These are phyloP conservation scores for Saccharomycopsis babjevae DNA, from an alignment of 805 yeast genomes.

Conservation along the genomic window DNA sequence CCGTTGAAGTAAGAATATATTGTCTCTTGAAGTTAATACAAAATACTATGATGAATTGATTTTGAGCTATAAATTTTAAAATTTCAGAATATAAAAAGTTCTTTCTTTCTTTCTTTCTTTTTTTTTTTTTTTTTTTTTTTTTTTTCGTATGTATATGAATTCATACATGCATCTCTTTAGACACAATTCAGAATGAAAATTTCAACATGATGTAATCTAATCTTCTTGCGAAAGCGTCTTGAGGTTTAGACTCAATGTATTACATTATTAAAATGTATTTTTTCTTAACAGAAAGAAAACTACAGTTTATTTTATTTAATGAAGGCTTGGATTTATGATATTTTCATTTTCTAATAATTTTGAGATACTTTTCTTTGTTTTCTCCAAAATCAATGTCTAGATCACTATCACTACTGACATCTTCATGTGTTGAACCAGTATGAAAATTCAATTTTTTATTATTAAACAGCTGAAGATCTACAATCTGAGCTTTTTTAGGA, in stretches of 20 bases:
- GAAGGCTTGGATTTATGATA: background rate
- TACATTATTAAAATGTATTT: background rate
- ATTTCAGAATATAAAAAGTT: background rate
- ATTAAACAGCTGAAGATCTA: background rate
- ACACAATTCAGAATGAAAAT: background rate
- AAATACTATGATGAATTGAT: background rate
- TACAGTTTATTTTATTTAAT: too few relatives aligned
- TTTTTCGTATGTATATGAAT: background rate
- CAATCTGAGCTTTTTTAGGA: background rate
- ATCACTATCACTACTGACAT: conserved; percentile 23
- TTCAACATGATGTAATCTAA: background rate
- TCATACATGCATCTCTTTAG: background rate
- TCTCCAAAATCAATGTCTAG: conserved; percentile 24
- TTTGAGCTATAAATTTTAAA: background rate
- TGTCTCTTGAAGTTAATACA: background rate
- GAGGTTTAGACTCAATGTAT: too few relatives aligned
- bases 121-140: background rate
- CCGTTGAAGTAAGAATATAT: too few relatives aligned
- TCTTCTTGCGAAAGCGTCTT: too few relatives aligned
- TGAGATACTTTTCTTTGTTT: conserved; percentile 4
- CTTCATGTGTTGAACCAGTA: background rate
- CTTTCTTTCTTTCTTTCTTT: background rate
- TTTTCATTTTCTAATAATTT: background rate
- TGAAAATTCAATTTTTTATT: background rate
- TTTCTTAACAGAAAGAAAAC: background rate